Percentiles rank a stretch among this genome's conserved stretches.
phyloP scores from a whole-genome alignment of 2,329 filamentous ascomycete genomes.

The Fusarium aywerte region DNA sequence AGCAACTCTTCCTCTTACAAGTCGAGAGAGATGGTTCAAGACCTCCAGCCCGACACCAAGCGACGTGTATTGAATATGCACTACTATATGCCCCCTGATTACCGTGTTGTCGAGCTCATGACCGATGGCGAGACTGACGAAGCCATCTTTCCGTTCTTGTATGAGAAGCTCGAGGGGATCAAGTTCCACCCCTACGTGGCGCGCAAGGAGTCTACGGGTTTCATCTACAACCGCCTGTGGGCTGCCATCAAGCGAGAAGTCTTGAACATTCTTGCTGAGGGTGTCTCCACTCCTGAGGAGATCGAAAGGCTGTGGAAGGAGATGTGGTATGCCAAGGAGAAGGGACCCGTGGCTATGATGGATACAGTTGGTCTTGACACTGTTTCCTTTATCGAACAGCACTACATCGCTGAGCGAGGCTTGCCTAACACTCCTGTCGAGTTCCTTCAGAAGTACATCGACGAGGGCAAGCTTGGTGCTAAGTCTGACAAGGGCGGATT shows the following conservation, averaged over 20 bases:
- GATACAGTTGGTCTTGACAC: conserved; percentile 15
- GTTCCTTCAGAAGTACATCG: conserved; percentile 12
- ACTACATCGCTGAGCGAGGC: conserved; percentile 4
- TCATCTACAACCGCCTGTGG: conserved; percentile 16
- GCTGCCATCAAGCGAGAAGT: conserved; percentile 19
- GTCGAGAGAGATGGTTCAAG: conserved; percentile 1
- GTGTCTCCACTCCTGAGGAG: neutral
- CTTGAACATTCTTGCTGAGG: neutral
- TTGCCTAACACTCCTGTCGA: conserved; percentile 1
- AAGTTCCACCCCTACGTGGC: conserved; percentile 8
- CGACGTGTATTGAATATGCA: conserved; percentile 17
- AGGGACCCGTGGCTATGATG: conserved; percentile 11
- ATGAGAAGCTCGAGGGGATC: neutral
- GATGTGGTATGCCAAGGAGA: conserved; percentile 11
- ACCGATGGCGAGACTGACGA: neutral
- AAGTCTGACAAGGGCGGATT: conserved; percentile 11
- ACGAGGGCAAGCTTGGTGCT: neutral
- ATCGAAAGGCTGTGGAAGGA: conserved; percentile 10
- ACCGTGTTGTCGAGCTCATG: conserved; percentile 15
- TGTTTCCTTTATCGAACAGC: conserved; percentile 16
- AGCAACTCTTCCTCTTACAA: conserved; percentile 16
- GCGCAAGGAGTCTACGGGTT: conserved; percentile 16
- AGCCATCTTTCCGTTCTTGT: conserved; percentile 2
- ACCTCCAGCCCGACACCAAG: neutral
- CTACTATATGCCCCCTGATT: conserved; percentile 14